Evolutionary conservation across 371 early-diverging fungal genomes (phyloP), one percentile per base, ranked within the genome.

Genomic region (Lichtheimia ramosa): DNA sequence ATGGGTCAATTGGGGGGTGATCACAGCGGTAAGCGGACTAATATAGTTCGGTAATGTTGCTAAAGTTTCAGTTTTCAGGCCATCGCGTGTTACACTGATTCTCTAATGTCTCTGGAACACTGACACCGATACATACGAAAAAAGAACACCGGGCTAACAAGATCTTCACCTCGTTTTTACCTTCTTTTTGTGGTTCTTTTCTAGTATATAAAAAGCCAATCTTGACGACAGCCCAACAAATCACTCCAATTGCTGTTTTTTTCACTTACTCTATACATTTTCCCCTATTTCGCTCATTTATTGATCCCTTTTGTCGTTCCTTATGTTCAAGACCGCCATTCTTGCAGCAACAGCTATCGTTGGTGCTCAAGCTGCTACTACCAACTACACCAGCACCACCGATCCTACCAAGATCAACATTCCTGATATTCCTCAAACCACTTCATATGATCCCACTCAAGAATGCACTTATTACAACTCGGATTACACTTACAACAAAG

Each of bases 371-470:
- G 65, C 65, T 39, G 70, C 65, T 54, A 59, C 71, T 4, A 59
- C 63, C 0, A 73, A 73, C 49, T 68, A 65, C 50, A 59, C 66
- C 13, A 62, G 67, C 51, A 28, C 56, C 13, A 62, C 58, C 41
- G 58, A 66, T 63, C 64, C 68, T 16, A 56, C 68, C 43, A 51
- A 67, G 40, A 58, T 75, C 61, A 64, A 68, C 12, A 53, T 58
- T 8, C 61, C 87, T 65, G 75, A 81, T 27, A 82, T 78, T 21
- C 70, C 78, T n/a, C 70, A 70, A 48, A 70, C 70, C 16, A 66
- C 64, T 3, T 61, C 61, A 15, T 15, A 58, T 24, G 67, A 70
- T 50, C 51, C 46, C 27, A 59, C 59, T 24, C 18, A 48, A 3
- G 66, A 70, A 42, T 70, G 70, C 40, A 56, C 56, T 8, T 59